A percentile compares a stretch with the other conserved stretches of the same genome.
phyloP scores from a whole-genome alignment of 169 alveolate genomes.

The Eimeria praecox region DNA sequence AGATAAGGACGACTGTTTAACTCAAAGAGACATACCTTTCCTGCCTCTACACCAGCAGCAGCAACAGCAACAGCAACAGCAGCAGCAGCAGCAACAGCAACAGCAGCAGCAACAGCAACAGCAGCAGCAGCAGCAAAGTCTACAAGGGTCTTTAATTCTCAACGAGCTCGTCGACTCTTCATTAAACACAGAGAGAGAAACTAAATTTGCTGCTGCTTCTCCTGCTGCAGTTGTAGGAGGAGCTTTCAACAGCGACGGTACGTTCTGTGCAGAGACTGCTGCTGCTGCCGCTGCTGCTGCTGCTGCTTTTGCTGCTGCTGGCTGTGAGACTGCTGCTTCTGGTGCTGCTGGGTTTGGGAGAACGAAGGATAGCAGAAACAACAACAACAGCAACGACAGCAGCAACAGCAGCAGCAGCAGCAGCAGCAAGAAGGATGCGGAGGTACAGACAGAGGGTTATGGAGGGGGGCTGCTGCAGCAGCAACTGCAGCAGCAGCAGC shows the following conservation, averaged over 20 bases:
- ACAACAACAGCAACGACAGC: neutral
- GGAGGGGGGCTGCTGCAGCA: neutral
- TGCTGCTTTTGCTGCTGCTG: neutral
- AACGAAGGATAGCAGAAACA: neutral
- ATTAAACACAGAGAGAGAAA: too few relatives aligned
- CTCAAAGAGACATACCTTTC: too few relatives aligned
- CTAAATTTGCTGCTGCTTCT: neutral
- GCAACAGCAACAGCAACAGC: neutral
- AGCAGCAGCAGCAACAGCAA: neutral
- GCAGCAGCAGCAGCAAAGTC: neutral
- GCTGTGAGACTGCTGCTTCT: neutral
- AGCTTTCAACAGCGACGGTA: conserved; percentile 33
- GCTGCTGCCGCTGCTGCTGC: conserved; percentile 15
- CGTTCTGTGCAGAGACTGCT: conserved; percentile 30
- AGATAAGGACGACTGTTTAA: too few relatives aligned
- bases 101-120: neutral
- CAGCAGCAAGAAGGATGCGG: neutral
- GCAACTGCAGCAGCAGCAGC: conserved; percentile 16
- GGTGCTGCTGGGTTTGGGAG: neutral
- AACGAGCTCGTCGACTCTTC: too few relatives aligned
- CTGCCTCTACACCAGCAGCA: neutral
- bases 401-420: conserved; percentile 2
- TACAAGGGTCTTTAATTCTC: too few relatives aligned
- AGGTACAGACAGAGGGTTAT: neutral
- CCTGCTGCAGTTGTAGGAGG: conserved; percentile 2